Conservation (phyloP, 306 rosid species). For the Prunus padus region DNA sequence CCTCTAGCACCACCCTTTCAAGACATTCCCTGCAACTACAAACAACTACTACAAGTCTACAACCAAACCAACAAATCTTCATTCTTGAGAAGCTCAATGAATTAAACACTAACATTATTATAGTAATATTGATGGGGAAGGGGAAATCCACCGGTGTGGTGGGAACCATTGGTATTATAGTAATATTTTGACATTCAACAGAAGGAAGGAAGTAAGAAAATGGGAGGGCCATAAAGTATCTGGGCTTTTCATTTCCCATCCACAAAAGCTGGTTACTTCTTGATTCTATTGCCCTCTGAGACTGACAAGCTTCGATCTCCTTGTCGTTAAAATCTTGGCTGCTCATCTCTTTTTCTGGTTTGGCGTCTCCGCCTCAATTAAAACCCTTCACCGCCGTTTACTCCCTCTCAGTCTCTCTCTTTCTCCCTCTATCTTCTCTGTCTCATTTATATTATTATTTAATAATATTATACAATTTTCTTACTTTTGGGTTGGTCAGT, state of each 20-base stretch:
- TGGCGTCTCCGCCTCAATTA: slow-evolving; percentile 32
- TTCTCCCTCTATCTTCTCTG: background rate
- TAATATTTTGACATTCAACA: background rate
- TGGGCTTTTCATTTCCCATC: slow-evolving; percentile 14
- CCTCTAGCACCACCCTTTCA: no score
- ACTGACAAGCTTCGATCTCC: slow-evolving; percentile 19
- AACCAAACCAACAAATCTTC: background rate
- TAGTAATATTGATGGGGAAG: background rate
- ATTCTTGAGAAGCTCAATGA: background rate
- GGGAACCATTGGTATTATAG: no score
- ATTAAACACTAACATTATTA: background rate
- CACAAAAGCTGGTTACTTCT: slow-evolving; percentile 9
- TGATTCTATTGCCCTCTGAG: slow-evolving; percentile 25
- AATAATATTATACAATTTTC: background rate
- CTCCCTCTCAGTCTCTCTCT: slow-evolving; percentile 5
- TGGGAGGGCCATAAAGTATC: background rate
- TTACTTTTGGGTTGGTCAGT: background rate
- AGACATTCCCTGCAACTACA: background rate
- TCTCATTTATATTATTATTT: background rate
- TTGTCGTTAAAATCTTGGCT: slow-evolving; percentile 43
- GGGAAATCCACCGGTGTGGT: no score
- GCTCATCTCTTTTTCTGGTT: slow-evolving; percentile 12
- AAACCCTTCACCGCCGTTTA: slow-evolving; percentile 37
- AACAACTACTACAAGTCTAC: background rate
- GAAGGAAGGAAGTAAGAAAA: background rate